Evolutionary conservation across 2,329 filamentous ascomycete genomes (phyloP), one percentile per base, ranked within the genome.

Genomic region (Pseudogymnoascus sp.): DNA sequence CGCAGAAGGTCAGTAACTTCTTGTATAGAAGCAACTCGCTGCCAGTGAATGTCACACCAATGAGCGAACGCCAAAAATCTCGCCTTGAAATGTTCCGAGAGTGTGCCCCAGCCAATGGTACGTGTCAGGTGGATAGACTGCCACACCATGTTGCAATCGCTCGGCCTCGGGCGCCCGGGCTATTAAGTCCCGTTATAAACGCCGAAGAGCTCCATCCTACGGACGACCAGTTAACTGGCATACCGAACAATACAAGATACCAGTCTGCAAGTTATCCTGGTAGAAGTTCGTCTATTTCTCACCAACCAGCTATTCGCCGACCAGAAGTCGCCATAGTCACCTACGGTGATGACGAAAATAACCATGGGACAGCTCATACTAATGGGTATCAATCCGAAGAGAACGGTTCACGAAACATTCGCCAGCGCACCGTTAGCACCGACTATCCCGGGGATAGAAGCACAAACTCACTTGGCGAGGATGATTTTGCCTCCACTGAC

Each of bases 81-180:
- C 59, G 59, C 25, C 59, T 60, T 42, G 59, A 60, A 60, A 35
- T 12, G 5, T 56, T 56, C 50, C 50, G 50, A 35, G 28, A 56
- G 50, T 33, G 10, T 56, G 50, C 28, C 50, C 16, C 50, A 56
- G 18, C 28, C 50, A 56, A 56, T 56, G 28, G 28, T 33, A 21
- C 11, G 28, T 21, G 28, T 35, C 50, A 35, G 28, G 50, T 56
- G 28, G 16, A 7, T 4, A 56, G 25, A 18, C 25, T 56, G 28
- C 50, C 50, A 56, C 50, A 56, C 14, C 50, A 56, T 56, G 50
- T 56, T 12, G 50, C 28, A 56, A 56, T 56, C n/a, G 35, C 50
- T 56, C 50, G 50, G 28, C 25, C 50, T 33, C n/a, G 28, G 28
- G 50, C 50, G 31, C 28, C 16, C 28, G 28, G 28, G 1, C 50